phyloP scores from a whole-genome alignment of 352 stramenopile genomes.

The Paralagenidium karlingii region DNA sequence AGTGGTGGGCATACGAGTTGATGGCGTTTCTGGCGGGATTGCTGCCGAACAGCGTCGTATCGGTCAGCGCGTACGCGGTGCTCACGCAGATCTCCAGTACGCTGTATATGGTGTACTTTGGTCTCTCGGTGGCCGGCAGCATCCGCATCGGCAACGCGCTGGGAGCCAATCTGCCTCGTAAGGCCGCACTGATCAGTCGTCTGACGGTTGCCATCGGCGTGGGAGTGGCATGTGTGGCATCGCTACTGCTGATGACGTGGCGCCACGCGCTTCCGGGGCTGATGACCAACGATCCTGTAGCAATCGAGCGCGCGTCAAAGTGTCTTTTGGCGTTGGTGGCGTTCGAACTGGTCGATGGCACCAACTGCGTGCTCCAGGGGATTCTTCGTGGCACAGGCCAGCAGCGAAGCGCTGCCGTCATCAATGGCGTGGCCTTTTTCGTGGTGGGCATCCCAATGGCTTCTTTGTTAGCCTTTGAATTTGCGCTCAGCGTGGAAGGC shows the following conservation, averaged over 20 bases:
- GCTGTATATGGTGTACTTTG: conserved; percentile 69
- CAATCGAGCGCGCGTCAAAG: conserved; percentile 20
- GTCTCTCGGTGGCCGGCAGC: conserved; percentile 42
- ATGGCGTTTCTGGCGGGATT: conserved; percentile 56
- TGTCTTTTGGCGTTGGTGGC: conserved; percentile 37
- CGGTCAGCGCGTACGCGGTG: conserved; percentile 55
- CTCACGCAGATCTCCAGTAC: conserved; percentile 54
- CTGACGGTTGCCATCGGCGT: conserved; percentile 25
- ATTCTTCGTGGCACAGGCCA: conserved; percentile 50
- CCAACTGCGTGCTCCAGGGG: conserved; percentile 54
- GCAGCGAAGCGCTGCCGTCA: conserved; percentile 45
- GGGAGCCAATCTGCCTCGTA: conserved; percentile 37
- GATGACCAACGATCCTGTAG: conserved; percentile 20
- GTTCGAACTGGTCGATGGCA: conserved; percentile 54
- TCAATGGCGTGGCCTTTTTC: conserved; percentile 68
- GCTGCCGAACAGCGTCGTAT: conserved; percentile 36
- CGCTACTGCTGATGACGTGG: conserved; percentile 16
- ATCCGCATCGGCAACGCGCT: conserved; percentile 66
- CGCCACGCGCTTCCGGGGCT: conserved; percentile 22
- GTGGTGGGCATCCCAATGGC: conserved; percentile 51
- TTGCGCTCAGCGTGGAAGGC: conserved; percentile 30
- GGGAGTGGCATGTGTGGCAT: conserved; percentile 16
- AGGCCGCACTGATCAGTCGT: conserved; percentile 30
- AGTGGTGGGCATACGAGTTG: conserved; percentile 74
- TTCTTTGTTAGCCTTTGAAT: conserved; percentile 33